Conservation (phyloP, 305 asterid genomes). For the Stenogyne calaminthoides region DNA sequence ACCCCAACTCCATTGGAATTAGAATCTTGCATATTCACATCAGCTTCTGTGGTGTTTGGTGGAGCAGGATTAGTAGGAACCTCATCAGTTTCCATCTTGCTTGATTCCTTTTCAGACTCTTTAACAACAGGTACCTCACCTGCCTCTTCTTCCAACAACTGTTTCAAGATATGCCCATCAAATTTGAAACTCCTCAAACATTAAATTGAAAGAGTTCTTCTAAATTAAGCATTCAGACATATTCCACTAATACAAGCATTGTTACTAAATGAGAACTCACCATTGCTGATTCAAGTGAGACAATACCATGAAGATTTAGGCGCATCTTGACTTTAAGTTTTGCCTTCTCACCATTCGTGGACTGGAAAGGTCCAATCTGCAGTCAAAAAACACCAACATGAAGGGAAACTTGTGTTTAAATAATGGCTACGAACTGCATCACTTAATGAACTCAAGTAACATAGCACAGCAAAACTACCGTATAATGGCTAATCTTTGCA, state of each 20-base stretch:
- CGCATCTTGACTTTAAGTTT: conserved; percentile 85
- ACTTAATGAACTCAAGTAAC: background rate
- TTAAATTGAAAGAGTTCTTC: background rate
- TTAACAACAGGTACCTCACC: conserved; percentile 68
- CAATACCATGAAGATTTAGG: conserved; percentile 84
- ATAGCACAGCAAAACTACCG: conserved; percentile 51
- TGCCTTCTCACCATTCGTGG: conserved; percentile 60
- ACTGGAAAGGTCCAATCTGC: conserved; percentile 93
- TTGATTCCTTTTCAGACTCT: conserved; percentile 54
- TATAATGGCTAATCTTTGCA: conserved; percentile 82
- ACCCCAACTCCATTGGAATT: conserved; percentile 57
- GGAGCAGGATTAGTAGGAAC: conserved; percentile 43
- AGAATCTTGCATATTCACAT: conserved; percentile 76
- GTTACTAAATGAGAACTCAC: conserved; percentile 30
- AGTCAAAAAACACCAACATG: conserved; percentile 11
- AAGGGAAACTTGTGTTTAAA: background rate
- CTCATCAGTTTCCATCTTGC: conserved; percentile 86
- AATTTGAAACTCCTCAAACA: background rate
- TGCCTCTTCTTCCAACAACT: conserved; percentile 97
- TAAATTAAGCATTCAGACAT: background rate
- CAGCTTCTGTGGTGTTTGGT: conserved; percentile 47
- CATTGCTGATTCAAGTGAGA: conserved; percentile 79
- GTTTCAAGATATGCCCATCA: conserved; percentile 24
- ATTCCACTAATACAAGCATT: background rate
- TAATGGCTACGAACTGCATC: background rate